Evolutionary conservation across 208 protist genomes (phyloP), one percentile per base, ranked within the genome.

Genomic region (Trypanosoma lewisi): DNA sequence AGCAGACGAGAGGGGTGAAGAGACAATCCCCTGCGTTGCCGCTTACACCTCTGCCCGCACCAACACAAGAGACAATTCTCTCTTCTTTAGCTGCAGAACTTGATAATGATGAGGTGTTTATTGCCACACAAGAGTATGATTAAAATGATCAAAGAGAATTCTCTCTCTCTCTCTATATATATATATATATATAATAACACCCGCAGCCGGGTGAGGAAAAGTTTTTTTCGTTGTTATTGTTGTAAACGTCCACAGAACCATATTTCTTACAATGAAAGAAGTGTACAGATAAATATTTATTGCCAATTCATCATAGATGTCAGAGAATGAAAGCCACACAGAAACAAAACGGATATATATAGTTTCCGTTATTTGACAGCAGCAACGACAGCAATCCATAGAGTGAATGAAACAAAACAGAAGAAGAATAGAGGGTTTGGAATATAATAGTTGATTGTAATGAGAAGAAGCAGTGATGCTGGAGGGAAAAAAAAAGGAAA

Each of bases 41-140:
- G 37, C 23, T 21, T 19, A 17, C 25, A 12, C 21, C 21, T 53
- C 25, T 34, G 33, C 21, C 47, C 25, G 9, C 23, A 23, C 30
- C 33, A 19, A 55, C 50, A 17, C 39, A 75, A 39, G 54, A 65
- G 8, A 69, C 44, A 9, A 16, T 74, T 14, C 55, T 73, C 45
- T 73, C 79, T 23, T 80, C 83, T 25, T 42, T 65, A 1, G 65
- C 44, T 19, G 77, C 72, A 19, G 81, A 57, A 7, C 42, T 91
- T 8, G 75, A 89, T 42, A 39, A 47, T 52, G 71, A 68, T 59
- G 88, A 94, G 51, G 75, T 88, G 5, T 91, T 94, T 63, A 85
- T 94, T 28, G 88, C 78, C 4, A 95, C 89, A 2, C 69, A 87
- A 41, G 89, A 95, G 63, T 94, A 67, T 57, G 85, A 92, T 53